phyloP scores from a whole-genome alignment of 2,329 filamentous ascomycete species.

The Shiraia sp. region DNA sequence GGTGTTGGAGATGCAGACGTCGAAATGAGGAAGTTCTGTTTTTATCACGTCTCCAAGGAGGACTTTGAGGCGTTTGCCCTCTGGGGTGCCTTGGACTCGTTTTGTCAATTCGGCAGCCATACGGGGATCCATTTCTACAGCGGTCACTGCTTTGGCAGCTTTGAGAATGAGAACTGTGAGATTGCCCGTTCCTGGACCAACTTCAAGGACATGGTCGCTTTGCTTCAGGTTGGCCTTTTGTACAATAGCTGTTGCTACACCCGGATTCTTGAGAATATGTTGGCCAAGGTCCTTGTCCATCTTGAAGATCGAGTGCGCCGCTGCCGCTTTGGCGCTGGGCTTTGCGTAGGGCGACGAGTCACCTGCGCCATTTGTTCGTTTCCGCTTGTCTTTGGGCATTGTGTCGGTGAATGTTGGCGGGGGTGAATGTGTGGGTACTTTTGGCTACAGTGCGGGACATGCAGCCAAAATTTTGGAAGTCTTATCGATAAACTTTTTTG shows the following conservation, averaged over 20 bases:
- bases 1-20: conserved; percentile 79
- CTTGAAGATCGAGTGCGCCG: conserved; percentile 87
- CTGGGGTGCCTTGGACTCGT: conserved; percentile 86
- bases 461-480: conserved; percentile 20
- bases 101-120: conserved; percentile 97
- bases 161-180: conserved; percentile 88
- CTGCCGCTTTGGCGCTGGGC: conserved; percentile 52
- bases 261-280: conserved; percentile 92
- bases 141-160: conserved; percentile 79
- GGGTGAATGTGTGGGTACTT: conserved; percentile 4
- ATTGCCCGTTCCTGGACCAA: conserved; percentile 88
- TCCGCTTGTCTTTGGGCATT: conserved; percentile 53
- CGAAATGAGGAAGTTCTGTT: conserved; percentile 74
- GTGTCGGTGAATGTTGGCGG: conserved; percentile 14
- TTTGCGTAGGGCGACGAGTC: conserved; percentile 52
- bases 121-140: conserved; percentile 90
- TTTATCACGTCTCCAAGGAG: conserved; percentile 94
- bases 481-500: conserved; percentile 16
- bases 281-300: conserved; percentile 91
- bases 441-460: conserved; percentile 18
- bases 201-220: conserved; percentile 84
- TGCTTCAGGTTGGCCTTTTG: conserved; percentile 89
- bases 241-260: conserved; percentile 80
- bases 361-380: conserved; percentile 34
- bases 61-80: conserved; percentile 77